Base-by-base conservation (phyloP, 129 eudicot species). In the Silybum marianum region DNA sequence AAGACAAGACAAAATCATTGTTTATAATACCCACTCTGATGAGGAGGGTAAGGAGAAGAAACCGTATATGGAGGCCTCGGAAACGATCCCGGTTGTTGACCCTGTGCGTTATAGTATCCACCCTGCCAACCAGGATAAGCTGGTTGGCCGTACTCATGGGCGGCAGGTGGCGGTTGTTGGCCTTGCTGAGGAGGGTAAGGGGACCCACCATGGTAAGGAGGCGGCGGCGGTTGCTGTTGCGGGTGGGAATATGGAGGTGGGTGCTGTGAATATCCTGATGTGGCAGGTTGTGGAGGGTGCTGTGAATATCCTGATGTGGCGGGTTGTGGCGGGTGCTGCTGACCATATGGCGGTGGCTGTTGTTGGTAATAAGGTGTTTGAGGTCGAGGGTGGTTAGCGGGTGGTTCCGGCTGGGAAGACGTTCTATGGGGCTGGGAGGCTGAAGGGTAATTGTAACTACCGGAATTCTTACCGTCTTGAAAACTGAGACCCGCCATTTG, bases 121-220 rank as follows among this genome's bases (percentile, higher is more conserved):
- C 96, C 99, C 72, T 83, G 93, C 99, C 99, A 96, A 18, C 98
- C 97, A 2, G 97, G 97, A 84, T 96, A 93, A 48, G 97, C 98
- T 73, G 98, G 98, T 54, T 96, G 99, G 13, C 99, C 99, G 11
- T 93, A 96, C 69, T 96, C 93, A 26, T 93, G 90, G 83, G 80
- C 63, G 16, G 73, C 84, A 23, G 89, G 90, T 65, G 90, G 90
- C 67, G 89, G 95, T 51, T 81, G 95, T 23, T 88, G 96, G 69
- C 83, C 90, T 67, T 86, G 97, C 72, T 88, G 86, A 72, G 92
- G 91, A 3, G 87, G 97, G 76, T 91, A 91, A 14, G 95, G 90
- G 30, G 89, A 42, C 48, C 76, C 85, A 62, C 85, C 81, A 54
- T 94, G 90, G 85, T 94, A 94, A 60, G 97, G 93, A 40, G 93